Base-by-base conservation (phyloP, 768 basidiomycete genomes). In the Pholiota molesta region DNA sequence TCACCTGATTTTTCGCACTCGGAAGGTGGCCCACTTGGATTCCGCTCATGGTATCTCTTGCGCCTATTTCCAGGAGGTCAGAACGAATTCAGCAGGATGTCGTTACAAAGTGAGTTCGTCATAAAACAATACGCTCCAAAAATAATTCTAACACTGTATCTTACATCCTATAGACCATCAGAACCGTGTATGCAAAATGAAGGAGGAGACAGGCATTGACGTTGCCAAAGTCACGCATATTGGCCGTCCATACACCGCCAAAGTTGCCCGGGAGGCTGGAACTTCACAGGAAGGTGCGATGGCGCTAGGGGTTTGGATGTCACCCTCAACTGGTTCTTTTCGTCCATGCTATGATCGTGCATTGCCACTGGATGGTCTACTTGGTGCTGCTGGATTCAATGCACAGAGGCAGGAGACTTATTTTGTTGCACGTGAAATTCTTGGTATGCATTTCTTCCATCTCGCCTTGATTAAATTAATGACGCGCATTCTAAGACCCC, bases 361-460 rank as follows among this genome's bases (percentile, higher is more conserved):
- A 0, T 61, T 76, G 2, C 77, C 73, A 0, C n/a, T 69, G 14
- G 64, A 69, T 14, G 76, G 70, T 0, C 55, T 77, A 49, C 61
- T 78, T 2, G 76, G 66, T 2, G 68, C 74, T 3, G 75, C 71
- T 0, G 69, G 68, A 55, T 75, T 71, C 60, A 73, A 75, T 66
- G 71, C 65, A 0, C 39, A 54, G 1, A 56, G 65, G 21, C 75
- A 69, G 16, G 69, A 72, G 35, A 37, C 65, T 10, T 73, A 75
- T 62, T 57, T 63, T 17, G 60, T 74, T 2, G 59, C 68, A 0
- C 60, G 69, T 0, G 66, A 64, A 10, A 23, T 44, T 10, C 63
- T 75, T 2, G 62, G 73, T 75, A 60, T 17, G 71, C 67, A 31
- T 31, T 31, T 31, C 31, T 44, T 52, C 1, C 6, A 52, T 47